Evolutionary conservation across 2,329 filamentous ascomycete genomes (phyloP), one percentile per base, ranked within the genome.

Genomic region (Phialophora macrospora): DNA sequence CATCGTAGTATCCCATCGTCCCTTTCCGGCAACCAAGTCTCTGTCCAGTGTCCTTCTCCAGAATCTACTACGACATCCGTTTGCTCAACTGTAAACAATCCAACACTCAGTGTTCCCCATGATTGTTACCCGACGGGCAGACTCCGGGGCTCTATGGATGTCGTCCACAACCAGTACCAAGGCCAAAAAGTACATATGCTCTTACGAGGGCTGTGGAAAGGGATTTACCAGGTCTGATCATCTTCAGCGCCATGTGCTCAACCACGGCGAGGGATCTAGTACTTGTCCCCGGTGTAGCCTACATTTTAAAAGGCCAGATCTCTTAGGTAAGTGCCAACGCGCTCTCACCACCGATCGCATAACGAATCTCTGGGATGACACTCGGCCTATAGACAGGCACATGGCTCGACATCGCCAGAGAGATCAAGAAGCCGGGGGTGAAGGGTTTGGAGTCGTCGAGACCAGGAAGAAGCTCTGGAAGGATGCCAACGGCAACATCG

Each of bases 281-380:
- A 87, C 85, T 4, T 89, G 87, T 71, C 75, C 81, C 57, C 77
- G 86, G 70, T 89, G 87, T 68, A 81, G 82, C 63, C 84, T 85
- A 32, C 84, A 87, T 72, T 88, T 88, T 74, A 85, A 85, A 71
- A 80, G 87, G 49, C 83, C 82, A 28, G 87, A 88, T 74, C 75
- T 88, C 51, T 75, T 87, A 63, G 83, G 85, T 84, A 77, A 75
- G 80, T 17, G 41, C 14, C 14, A 17, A 2, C 4, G 41, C 14
- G 41, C 66, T 87, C 32, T n/a, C 28, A 12, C 20, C 17, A 54
- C 41, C 51, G 26, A 26, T 12, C 55, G 30, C 57, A 46, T 11
- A 1, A 46, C 24, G 57, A 12, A 38, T 32, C 11, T n/a, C 32
- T 41, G 56, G 54, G 9, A 17, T 46, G 44, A 48, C 20, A 59